Base-by-base conservation (phyloP, 176 grass and related monocot genomes). In the Paspalum vaginatum region DNA sequence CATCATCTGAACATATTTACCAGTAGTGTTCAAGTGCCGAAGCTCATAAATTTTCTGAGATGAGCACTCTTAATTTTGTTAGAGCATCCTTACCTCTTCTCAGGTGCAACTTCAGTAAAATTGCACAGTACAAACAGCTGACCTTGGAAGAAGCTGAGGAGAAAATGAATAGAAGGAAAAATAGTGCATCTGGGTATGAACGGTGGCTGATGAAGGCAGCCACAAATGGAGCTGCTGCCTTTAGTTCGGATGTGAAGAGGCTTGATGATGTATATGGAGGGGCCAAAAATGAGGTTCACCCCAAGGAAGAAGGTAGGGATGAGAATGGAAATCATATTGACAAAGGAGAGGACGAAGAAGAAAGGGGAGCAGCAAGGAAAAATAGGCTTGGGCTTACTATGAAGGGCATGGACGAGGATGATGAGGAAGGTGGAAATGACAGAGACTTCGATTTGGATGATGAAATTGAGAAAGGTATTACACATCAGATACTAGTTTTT, bases 71-170 rank as follows among this genome's bases (percentile, higher is more conserved):
- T 50, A 38, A 11, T 75, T 75, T 18, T 65, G 20, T 56, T 51
- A 75, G 16, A 32, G 16, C 15, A 65, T 78, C 21, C 83, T 78
- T 64, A 70, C 68, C 27, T 54, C 53, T 75, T 81, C 53, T 47
- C 64, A 94, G 94, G 94, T 92, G 91, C 50, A 98, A 98, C 66
- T 98, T 94, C 75, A 92, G 51, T 77, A 98, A 93, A 81, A 48
- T 93, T 61, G 88, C 90, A 46, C 92, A 93, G 51, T 94, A 94
- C 70, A 98, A 94, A 87, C 90, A 93, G 66, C 87, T 98, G 40
- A 98, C 95, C 61, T 76, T 93, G 44, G 88, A 98, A 87, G 95
- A 98, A 77, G 95, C 92, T 83, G 88, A 98, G 74, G 92, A 94
- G 86, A 93, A 91, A 61, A 93, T 98, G 95, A 94, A 83, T 70